phyloP scores from a whole-genome alignment of 2,329 filamentous ascomycete species.

The Paradendryphiella salina region DNA sequence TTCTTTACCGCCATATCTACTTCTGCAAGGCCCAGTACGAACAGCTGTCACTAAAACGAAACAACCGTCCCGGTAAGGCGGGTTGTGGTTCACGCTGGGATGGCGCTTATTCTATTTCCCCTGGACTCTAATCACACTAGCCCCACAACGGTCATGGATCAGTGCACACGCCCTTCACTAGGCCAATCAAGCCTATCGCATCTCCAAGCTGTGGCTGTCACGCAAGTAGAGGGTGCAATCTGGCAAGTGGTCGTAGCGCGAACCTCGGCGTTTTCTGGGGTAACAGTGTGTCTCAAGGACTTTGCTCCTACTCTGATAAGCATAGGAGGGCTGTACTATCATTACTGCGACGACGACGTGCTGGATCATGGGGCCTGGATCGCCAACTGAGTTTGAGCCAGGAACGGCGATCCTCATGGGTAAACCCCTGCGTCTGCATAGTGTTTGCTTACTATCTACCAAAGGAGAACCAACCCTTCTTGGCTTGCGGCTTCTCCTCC shows the following conservation, averaged over 20 bases:
- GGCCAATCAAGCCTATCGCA: slow-evolving; percentile 23
- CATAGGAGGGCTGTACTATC: neutral
- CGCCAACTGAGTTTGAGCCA: slow-evolving; percentile 4
- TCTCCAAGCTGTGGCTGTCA: slow-evolving; percentile 19
- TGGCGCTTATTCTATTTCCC: slow-evolving; percentile 32
- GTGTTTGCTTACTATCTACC: slow-evolving; percentile 43
- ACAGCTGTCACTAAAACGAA: slow-evolving; percentile 28
- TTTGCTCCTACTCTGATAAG: neutral
- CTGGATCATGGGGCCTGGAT: neutral
- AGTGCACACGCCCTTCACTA: slow-evolving; percentile 12
- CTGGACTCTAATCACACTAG: slow-evolving; percentile 33
- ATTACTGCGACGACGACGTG: neutral
- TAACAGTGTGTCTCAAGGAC: slow-evolving; percentile 12
- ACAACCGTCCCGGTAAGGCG: slow-evolving; percentile 29
- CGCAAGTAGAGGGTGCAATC: slow-evolving; percentile 19
- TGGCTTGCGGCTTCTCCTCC: slow-evolving; percentile 48
- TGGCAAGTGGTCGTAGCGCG: slow-evolving; percentile 15
- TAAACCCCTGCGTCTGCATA: slow-evolving; percentile 2
- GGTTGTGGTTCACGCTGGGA: slow-evolving; percentile 26
- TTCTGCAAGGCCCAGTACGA: slow-evolving; percentile 26
- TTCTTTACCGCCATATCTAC: slow-evolving; percentile 15
- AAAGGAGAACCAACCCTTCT: slow-evolving; percentile 58
- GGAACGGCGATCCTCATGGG: slow-evolving; percentile 7
- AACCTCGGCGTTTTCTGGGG: slow-evolving; percentile 10
- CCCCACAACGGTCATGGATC: slow-evolving; percentile 26